These are phyloP conservation scores for Tolypocladium capitatum DNA, from an alignment of 2,329 filamentous ascomycete species.

Conservation along the genomic window DNA sequence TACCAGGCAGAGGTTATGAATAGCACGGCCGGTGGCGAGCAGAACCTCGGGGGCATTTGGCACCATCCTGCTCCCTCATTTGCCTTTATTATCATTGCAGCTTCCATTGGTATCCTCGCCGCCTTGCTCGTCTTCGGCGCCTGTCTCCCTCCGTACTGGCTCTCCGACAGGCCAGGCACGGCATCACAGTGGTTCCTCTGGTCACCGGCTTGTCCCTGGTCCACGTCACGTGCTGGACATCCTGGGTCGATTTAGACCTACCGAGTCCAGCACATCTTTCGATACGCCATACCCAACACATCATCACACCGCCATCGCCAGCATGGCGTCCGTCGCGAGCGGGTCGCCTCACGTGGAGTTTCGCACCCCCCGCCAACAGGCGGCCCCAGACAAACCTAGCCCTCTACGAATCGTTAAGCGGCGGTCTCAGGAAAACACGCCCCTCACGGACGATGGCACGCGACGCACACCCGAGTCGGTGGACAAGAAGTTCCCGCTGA, in stretches of 20 bases:
- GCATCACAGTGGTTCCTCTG: too few species aligned
- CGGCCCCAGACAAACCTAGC: constrained; percentile 19
- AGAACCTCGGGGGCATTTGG: constrained; percentile 1
- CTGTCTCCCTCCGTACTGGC: neutral
- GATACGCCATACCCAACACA: neutral
- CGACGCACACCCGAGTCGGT: neutral
- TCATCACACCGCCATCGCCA: constrained; percentile 1
- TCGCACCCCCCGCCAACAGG: constrained; percentile 12
- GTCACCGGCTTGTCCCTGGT: too few species aligned
- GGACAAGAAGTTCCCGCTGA: constrained; percentile 2
- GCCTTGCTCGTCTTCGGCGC: neutral
- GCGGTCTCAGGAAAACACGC: neutral
- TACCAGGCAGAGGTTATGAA: neutral
- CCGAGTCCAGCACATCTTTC: neutral
- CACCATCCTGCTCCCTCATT: constrained; percentile 2
- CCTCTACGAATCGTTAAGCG: constrained; percentile 39
- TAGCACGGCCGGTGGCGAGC: neutral
- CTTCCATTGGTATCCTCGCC: constrained; percentile 1
- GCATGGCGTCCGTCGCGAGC: constrained; percentile 22
- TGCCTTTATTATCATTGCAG: constrained; percentile 1
- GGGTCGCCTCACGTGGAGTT: constrained; percentile 17
- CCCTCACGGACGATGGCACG: neutral
- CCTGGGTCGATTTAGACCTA: neutral
- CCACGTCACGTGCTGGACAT: neutral
- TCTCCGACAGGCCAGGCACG: neutral